Conservation (phyloP, 176 grass and related monocot genomes). For the Eragrostis nindensis region DNA sequence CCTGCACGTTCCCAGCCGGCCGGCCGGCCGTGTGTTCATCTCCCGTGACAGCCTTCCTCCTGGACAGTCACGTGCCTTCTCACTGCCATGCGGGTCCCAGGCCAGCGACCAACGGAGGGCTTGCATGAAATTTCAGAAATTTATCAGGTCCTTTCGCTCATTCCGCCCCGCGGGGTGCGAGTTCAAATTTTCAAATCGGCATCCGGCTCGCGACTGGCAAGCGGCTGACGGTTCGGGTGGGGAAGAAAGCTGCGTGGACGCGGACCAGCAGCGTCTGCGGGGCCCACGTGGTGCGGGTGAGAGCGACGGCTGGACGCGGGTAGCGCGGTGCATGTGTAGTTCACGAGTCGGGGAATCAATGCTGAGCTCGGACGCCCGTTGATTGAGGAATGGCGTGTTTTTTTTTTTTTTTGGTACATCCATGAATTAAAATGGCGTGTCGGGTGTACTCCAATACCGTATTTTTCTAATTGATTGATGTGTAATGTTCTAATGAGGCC, state of each 20-base stretch:
- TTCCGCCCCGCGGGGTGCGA: not conserved
- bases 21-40: not conserved
- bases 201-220: not conserved
- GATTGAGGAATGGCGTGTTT: not conserved
- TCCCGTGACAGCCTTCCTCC: not conserved
- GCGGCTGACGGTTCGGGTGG: not conserved
- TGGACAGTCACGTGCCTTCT: not conserved
- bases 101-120: not conserved
- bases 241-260: not conserved
- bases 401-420: no score
- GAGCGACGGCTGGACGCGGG: not conserved
- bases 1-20: not conserved
- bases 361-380: not conserved
- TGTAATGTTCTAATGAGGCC: not conserved
- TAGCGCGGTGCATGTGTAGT: not conserved
- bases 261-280: not conserved
- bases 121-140: not conserved
- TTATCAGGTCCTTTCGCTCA: not conserved
- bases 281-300: not conserved
- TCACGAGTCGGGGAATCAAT: not conserved
- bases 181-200: constrained; percentile 22
- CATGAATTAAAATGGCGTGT: no score
- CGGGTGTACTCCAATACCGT: not conserved
- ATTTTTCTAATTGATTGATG: not conserved
- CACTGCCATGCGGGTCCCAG: not conserved